Base-by-base conservation (phyloP, 352 stramenopile genomes). In the Phytophthora megakarya region DNA sequence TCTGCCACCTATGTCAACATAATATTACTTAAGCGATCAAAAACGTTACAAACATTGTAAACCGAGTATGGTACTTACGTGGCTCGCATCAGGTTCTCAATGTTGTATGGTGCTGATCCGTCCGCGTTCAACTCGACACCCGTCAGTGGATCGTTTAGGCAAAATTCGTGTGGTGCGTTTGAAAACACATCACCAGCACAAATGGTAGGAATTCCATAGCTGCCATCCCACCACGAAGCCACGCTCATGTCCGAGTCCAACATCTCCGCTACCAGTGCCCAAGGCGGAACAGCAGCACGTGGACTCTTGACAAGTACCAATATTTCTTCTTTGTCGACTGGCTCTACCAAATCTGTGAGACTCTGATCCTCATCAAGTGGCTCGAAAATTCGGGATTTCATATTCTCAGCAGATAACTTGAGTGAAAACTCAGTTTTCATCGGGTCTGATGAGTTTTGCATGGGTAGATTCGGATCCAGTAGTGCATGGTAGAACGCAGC, bases 1-100 rank as follows among this genome's bases (percentile, higher is more conserved):
- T 65, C 0, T 47, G 28, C 72, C 75, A 86, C 8, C 71, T 79
- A 42, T 8, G 21, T 33, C 23, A 21, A 26, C 35, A 21, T 16
- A 23, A 35, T 44, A 16, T 43, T 13, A 26, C n/a, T n/a, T n/a
- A n/a, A n/a, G n/a, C n/a, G n/a, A n/a, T n/a, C n/a, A n/a, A n/a
- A n/a, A n/a, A n/a, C n/a, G n/a, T n/a, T n/a, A n/a, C n/a, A n/a
- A 57, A 19, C 9, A 46, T 1, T 5, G 19, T 9, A 32, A 49
- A 42, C 12, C 18, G 12, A 32, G 10, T 16, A 21, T 32, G 12
- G 15, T 50, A 65, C 73, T 28, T 60, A 89, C 67, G 67, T 75
- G 3, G 84, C 84, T 75, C 86, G 56, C n/a, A 93, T 59, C 11
- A 93, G 67, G 50, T 93, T 93, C 47, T 93, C 84, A 30, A 93